Evolutionary conservation across 257 asterid genomes (phyloP), one percentile per base, ranked within the genome.

Genomic region (Jaltomata sinuosa): DNA sequence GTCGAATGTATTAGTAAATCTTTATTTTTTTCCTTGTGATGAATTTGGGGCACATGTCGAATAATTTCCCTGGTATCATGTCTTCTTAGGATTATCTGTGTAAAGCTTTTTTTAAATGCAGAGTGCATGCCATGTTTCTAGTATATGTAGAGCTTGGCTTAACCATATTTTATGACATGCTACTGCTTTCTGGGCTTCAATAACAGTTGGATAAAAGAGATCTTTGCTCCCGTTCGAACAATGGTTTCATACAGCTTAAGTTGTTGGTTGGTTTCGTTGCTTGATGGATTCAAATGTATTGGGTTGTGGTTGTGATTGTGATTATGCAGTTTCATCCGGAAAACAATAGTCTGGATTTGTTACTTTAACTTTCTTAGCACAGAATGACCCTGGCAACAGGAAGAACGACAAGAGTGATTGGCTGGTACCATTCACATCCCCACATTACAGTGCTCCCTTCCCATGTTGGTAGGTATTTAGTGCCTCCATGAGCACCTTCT

Each of bases 341-440:
- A 69, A 47, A 47, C 49, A 67, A 21, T 83, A 29, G 71, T 49
- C 61, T 86, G 54, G 85, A 53, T 79, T 90, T 91, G 97, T 90
- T 84, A 31, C 88, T 53, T 94, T 96, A 94, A 95, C 97, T 84
- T 38, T 87, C 72, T 83, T 22, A 87, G 88, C 94, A 97, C 99
- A 97, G 93, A 92, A 93, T 97, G 94, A 90, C 99, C 15, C 64
- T 57, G 81, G 92, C 89, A 87, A 94, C 94, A 3, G 99, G 99
- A 69, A 93, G 90, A 82, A 91, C 94, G 50, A 97, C 99, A 84
- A 89, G 99, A 87, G 99, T 97, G 90, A 97, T 97, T 90, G 99
- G 99, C 42, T 97, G 99, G 99, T 97, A 97, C 88, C 99, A 97
- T 84, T 97, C 99, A 76, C 99, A 97, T 89, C 99, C 99, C 87